phyloP scores from a whole-genome alignment of 2,329 filamentous ascomycete genomes.

The Magnaporthiopsis incrustans region DNA sequence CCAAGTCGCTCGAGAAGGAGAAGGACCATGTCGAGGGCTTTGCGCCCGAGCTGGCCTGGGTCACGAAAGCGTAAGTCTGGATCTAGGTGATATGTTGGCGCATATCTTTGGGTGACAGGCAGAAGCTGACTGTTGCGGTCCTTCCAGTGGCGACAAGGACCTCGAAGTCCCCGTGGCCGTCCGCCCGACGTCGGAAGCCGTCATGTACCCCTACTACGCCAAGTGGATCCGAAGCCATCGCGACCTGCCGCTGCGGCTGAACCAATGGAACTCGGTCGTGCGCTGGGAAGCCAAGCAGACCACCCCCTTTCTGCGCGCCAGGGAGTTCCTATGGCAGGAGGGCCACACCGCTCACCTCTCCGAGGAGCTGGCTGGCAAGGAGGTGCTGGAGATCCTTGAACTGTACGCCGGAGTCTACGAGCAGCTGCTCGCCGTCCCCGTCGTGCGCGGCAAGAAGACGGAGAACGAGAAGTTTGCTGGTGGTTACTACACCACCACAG shows the following conservation, averaged over 20 bases:
- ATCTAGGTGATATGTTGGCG: background rate
- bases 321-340: slow-evolving; percentile 98
- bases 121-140: slow-evolving; percentile 15
- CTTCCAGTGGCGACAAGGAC: slow-evolving; percentile 79
- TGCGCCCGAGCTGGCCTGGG: slow-evolving; percentile 84
- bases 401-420: slow-evolving; percentile 90
- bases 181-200: slow-evolving; percentile 62
- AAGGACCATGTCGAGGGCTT: slow-evolving; percentile 99
- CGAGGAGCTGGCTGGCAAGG: slow-evolving; percentile 68
- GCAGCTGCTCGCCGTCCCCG: slow-evolving; percentile 86
- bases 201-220: slow-evolving; percentile 94
- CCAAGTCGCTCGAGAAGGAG: slow-evolving; percentile 79
- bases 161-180: slow-evolving; percentile 72
- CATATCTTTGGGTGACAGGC: background rate
- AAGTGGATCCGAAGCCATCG: slow-evolving; percentile 97
- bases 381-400: slow-evolving; percentile 89
- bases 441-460: slow-evolving; percentile 90
- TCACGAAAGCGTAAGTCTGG: slow-evolving; percentile 64
- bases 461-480: slow-evolving; percentile 98
- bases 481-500: slow-evolving; percentile 91
- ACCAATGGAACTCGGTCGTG: slow-evolving; percentile 88
- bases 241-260: slow-evolving; percentile 86
- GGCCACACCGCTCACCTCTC: slow-evolving; percentile 86
- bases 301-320: slow-evolving; percentile 77
- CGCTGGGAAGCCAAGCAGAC: slow-evolving; percentile 97